Percentiles rank a stretch among this genome's conserved stretches.
Conservation (phyloP, 2,329 filamentous ascomycete species). For the Dactylellina haptotyla region DNA sequence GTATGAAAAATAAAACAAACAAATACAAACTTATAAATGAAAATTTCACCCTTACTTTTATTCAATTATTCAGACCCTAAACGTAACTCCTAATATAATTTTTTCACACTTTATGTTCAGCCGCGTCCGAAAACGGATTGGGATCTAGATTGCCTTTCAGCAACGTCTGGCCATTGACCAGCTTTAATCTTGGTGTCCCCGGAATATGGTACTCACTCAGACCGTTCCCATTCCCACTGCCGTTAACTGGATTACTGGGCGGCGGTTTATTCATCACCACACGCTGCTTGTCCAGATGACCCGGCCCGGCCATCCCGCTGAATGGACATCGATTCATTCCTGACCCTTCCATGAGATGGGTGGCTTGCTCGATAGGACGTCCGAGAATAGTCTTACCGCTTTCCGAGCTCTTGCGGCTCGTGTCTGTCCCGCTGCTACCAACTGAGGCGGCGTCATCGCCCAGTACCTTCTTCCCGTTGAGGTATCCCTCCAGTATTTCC, state of each 20-base stretch:
- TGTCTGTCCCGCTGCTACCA: slow-evolving; percentile 51
- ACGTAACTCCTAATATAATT: no score
- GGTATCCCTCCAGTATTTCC: slow-evolving; percentile 70
- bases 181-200: slow-evolving; percentile 45
- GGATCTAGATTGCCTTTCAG: slow-evolving; percentile 48
- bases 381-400: slow-evolving; percentile 47
- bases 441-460: slow-evolving; percentile 61
- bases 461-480: slow-evolving; percentile 72
- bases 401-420: slow-evolving; percentile 38
- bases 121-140: slow-evolving; percentile 46
- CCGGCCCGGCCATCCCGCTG: slow-evolving; percentile 56
- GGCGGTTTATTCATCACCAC: slow-evolving; percentile 14
- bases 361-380: slow-evolving; percentile 51
- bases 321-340: slow-evolving; percentile 55
- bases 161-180: slow-evolving; percentile 47
- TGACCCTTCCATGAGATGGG: slow-evolving; percentile 48
- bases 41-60: no score
- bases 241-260: background rate
- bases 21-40: no score
- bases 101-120: slow-evolving; percentile 33
- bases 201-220: slow-evolving; percentile 47
- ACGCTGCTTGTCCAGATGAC: slow-evolving; percentile 43
- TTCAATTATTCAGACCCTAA: no score
- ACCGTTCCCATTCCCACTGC: slow-evolving; percentile 20
- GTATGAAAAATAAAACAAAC: slow-evolving; percentile 12